A percentile compares a stretch with the other conserved stretches of the same genome.
These are phyloP conservation scores for Yamadazyma kanchanaburiensis DNA, from an alignment of 1,139 yeast species.

Conservation along the genomic window DNA sequence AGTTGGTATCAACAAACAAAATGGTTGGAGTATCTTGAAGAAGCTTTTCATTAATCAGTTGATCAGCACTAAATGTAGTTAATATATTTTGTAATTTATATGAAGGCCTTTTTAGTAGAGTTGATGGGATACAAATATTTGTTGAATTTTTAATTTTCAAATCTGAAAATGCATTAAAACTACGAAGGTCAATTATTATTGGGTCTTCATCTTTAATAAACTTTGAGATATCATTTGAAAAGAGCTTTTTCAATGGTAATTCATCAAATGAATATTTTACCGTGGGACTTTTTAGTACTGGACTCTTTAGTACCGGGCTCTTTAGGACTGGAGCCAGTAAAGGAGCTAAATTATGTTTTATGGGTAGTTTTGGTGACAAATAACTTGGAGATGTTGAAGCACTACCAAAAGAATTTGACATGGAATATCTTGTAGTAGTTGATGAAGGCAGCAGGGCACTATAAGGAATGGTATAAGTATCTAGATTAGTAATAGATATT, in stretches of 20 bases:
- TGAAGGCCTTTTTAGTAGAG: conserved; percentile 35
- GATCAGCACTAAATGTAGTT: conserved; percentile 24
- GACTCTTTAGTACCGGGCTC: background rate
- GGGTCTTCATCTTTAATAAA: conserved; percentile 4
- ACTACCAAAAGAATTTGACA: background rate
- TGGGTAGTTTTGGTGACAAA: too few species aligned
- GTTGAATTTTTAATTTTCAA: conserved; percentile 27
- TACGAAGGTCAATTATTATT: conserved; percentile 35
- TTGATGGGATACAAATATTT: conserved; percentile 41
- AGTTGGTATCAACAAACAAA: conserved; percentile 50
- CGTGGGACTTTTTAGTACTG: background rate
- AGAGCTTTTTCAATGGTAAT: conserved; percentile 3
- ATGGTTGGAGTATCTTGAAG: conserved; percentile 20
- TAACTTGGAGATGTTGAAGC: background rate
- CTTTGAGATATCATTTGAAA: conserved; percentile 1
- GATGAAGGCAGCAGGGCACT: background rate
- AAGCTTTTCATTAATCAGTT: conserved; percentile 15
- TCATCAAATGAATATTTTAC: conserved; percentile 1
- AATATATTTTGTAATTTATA: conserved; percentile 28
- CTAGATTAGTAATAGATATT: background rate
- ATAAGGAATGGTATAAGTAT: background rate
- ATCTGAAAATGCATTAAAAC: conserved; percentile 30
- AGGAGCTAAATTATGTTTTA: too few species aligned
- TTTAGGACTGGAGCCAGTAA: too few species aligned
- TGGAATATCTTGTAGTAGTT: background rate